A percentile compares a stretch with the other conserved stretches of the same genome.
phyloP scores from a whole-genome alignment of 164 flowering plant genomes.

The Taxillus chinensis region DNA sequence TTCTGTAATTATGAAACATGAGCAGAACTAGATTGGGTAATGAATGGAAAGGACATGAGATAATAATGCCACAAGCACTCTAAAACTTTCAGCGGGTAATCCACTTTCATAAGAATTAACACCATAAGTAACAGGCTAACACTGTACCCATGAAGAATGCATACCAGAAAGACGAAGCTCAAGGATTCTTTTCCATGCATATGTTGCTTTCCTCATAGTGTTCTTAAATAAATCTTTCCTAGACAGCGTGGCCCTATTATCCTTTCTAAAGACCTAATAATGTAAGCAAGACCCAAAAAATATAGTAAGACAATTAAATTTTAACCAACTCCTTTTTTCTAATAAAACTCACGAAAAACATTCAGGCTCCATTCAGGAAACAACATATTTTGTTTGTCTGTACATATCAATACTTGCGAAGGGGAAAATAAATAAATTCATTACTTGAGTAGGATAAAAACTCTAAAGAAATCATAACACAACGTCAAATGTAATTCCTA shows the following conservation, averaged over 20 bases:
- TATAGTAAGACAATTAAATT: no score
- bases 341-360: no score
- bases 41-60: background rate
- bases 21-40: background rate
- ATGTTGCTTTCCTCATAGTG: slow-evolving; percentile 76
- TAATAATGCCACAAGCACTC: background rate
- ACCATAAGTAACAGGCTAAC: background rate
- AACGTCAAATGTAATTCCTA: no score
- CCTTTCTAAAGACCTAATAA: slow-evolving; percentile 63
- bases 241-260: slow-evolving; percentile 43
- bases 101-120: background rate
- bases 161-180: slow-evolving; percentile 86
- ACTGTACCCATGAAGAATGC: background rate
- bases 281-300: background rate
- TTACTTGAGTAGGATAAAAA: no score
- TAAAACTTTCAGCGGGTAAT: background rate
- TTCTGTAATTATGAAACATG: slow-evolving; percentile 38
- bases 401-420: no score
- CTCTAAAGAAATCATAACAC: no score
- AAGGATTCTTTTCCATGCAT: slow-evolving; percentile 76
- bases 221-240: slow-evolving; percentile 84
- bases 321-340: no score
- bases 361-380: no score
- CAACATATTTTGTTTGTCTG: no score
- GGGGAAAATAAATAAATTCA: no score